Conservation (phyloP, 139 green algal species). For the Chlorokybus atmophyticus region DNA sequence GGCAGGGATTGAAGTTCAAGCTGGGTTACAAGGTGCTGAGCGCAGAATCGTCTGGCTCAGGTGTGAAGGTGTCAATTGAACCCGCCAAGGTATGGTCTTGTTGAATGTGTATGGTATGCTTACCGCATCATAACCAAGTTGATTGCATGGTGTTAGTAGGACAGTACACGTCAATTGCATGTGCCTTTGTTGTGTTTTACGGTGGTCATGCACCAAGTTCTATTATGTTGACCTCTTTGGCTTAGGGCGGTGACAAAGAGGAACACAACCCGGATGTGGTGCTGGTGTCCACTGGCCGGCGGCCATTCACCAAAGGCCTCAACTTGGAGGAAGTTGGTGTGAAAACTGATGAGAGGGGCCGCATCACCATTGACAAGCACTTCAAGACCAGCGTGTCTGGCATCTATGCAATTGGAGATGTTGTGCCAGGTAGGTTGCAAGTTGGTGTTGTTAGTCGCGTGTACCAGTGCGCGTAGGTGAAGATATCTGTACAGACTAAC, state of each 20-base stretch:
- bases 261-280: conserved; percentile 74
- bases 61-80: conserved; percentile 51
- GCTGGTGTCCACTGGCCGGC: conserved; percentile 73
- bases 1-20: conserved; percentile 96
- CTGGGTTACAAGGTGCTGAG: conserved; percentile 51
- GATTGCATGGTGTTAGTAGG: no score
- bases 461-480: no score
- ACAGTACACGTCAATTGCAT: no score
- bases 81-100: no score
- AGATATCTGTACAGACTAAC: no score
- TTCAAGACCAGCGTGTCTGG: conserved; percentile 23
- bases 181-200: no score
- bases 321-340: conserved; percentile 78
- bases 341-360: conserved; percentile 53
- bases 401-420: conserved; percentile 89
- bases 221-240: no score
- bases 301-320: conserved; percentile 45
- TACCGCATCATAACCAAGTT: no score
- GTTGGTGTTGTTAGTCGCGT: conserved; percentile 61
- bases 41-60: conserved; percentile 39
- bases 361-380: conserved; percentile 42
- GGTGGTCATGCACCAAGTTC: no score
- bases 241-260: conserved; percentile 45
- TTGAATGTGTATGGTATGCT: no score
- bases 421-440: no score